Percentiles rank a stretch among this genome's conserved stretches.
Conservation (phyloP, 495 filamentous ascomycete species). For the Aspergillus ostianus region DNA sequence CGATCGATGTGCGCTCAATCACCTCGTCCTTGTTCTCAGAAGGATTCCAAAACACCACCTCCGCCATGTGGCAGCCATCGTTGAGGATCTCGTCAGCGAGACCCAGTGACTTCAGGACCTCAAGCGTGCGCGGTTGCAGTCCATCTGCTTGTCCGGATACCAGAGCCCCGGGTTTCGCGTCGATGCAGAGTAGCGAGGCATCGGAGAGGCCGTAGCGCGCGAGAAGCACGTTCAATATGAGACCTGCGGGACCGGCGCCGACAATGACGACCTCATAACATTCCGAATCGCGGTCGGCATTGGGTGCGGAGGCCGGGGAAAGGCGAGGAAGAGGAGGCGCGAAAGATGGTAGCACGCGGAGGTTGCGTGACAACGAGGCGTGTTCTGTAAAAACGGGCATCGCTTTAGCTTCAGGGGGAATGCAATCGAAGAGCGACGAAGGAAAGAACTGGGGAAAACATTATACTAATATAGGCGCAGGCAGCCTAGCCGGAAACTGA, state of each 20-base stretch:
- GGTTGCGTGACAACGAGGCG: constrained; percentile 35
- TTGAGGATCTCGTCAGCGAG: constrained; percentile 38
- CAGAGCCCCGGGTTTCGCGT: constrained; percentile 40
- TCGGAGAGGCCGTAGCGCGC: constrained; percentile 48
- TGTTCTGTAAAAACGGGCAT: constrained; percentile 51
- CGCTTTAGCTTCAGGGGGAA: not conserved
- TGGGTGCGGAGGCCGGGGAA: constrained; percentile 16
- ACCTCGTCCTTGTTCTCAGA: constrained; percentile 46
- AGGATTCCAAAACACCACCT: constrained; percentile 51
- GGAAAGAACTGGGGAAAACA: too few relatives aligned
- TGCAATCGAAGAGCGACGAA: too few relatives aligned
- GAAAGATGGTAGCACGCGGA: constrained; percentile 42
- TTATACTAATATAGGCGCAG: too few relatives aligned
- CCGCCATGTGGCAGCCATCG: constrained; percentile 37
- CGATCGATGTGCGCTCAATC: constrained; percentile 51
- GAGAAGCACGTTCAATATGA: constrained; percentile 47
- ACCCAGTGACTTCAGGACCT: constrained; percentile 55
- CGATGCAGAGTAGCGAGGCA: constrained; percentile 44
- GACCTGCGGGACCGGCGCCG: constrained; percentile 48
- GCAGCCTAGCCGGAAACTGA: too few relatives aligned
- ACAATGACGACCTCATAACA: constrained; percentile 46
- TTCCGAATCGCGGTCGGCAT: constrained; percentile 15
- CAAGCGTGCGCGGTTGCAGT: constrained; percentile 58
- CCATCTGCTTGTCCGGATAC: constrained; percentile 65
- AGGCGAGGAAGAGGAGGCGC: constrained; percentile 42